Evolutionary conservation across 169 alveolate species (phyloP), one percentile per base, ranked within the genome.

Genomic region (Plasmodium cynomolgi): DNA sequence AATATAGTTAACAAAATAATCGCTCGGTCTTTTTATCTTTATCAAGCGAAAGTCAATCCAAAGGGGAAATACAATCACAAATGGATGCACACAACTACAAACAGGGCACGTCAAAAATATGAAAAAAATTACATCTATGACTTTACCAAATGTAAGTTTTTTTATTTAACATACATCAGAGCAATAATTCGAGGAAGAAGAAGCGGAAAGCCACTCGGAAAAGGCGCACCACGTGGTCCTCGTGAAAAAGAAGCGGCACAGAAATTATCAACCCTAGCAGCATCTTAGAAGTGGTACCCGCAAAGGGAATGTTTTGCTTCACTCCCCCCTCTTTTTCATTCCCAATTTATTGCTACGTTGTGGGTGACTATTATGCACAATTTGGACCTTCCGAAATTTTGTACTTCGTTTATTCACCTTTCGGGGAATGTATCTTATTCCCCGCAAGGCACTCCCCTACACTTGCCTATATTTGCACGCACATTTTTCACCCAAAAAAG

Each of bases 141-240:
- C 50, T 88, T 88, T 88, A 58, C 94, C 47, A 34, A 88, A 79
- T 34, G 83, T 62, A 88, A 88, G 74, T 88, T 74, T 80, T 88
- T 88, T 88, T 80, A 88, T 34, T 80, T 80, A 80, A 88, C 39
- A 23, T 88, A 88, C 33, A 20, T 88, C 33, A 80, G 74, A 88
- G 54, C 58, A 47, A 71, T 68, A 29, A 88, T 77, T 15, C 62
- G 83, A 73, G 83, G 20, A 26, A 50, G 34, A 39, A 47, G 37
- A 71, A 29, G 34, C 0, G 71, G 54, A 72, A 84, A 54, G 34
- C 11, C 5, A 23, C n/a, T 68, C 26, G 71, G 34, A 71, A 72
- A 72, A 72, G 29, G 33, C 31, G 17, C 15, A 84, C 50, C 47
- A 84, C 71, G 72, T 31, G 47, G 26, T n/a, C 41, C 6, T 4